phyloP scores from a whole-genome alignment of 164 flowering plant species.

The Taxillus chinensis region DNA sequence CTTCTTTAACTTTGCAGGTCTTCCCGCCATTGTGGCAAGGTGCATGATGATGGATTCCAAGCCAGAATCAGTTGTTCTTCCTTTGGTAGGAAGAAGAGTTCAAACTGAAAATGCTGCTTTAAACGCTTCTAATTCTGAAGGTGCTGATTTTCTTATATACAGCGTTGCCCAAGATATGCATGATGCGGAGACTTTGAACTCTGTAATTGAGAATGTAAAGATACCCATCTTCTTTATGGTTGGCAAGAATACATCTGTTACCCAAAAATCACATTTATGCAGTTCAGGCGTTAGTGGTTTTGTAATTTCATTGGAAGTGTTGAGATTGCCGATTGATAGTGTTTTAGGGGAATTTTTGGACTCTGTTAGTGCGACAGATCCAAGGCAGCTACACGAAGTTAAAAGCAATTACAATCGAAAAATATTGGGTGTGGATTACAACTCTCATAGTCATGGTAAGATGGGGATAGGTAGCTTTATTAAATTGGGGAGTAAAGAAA shows the following conservation, averaged over 20 bases:
- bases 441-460: constrained; percentile 14
- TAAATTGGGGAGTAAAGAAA: constrained; percentile 54
- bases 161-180: constrained; percentile 14
- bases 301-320: constrained; percentile 44
- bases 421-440: constrained; percentile 18
- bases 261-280: constrained; percentile 27
- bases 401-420: constrained; percentile 13
- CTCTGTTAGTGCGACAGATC: constrained; percentile 10
- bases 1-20: constrained; percentile 34
- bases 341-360: constrained; percentile 32
- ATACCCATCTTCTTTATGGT: constrained; percentile 57
- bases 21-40: constrained; percentile 89
- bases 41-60: constrained; percentile 70
- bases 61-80: constrained; percentile 62
- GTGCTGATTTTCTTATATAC: constrained; percentile 81
- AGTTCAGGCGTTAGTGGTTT: constrained; percentile 76
- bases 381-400: constrained; percentile 13
- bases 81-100: constrained; percentile 71
- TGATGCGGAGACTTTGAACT: constrained; percentile 16
- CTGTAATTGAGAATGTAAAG: constrained; percentile 40
- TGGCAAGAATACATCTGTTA: constrained; percentile 5
- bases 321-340: constrained; percentile 36
- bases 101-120: constrained; percentile 48
- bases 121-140: constrained; percentile 69
- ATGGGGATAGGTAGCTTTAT: constrained; percentile 35